Base-by-base conservation (phyloP, 805 yeast genomes). In the Yamadazyma philogaea region DNA sequence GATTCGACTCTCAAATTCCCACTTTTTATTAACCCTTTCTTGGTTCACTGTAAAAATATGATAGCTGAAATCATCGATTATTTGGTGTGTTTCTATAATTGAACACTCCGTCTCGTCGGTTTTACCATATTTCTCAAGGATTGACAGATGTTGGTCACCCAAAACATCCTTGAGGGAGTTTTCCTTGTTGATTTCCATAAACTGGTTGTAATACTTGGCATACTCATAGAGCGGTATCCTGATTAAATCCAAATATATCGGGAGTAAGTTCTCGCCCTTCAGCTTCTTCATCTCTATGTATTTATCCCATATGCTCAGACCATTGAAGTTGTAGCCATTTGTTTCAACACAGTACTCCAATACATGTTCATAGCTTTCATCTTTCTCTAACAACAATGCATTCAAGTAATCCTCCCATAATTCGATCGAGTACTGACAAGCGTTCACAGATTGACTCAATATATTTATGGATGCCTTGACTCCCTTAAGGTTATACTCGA, bases 231-330 rank as follows among this genome's bases (percentile, higher is more conserved):
- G 62, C 0, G 98, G 98, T 2, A 86, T 67, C 31, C 57, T 56
- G 30, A 79, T 60, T 35, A 81, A 61, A 44, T 66, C 64, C 21
- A 72, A 52, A 43, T 82, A 72, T 1, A 79, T 53, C 3, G 60
- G 58, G n/a, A 62, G 66, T 72, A 19, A 53, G 50, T 24, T 75
- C 65, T 6, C 46, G 44, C 4, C 36, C 60, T 19, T 64, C 21
- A 22, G 15, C 64, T 6, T 53, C 37, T 12, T 34, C n/a, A 28
- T 7, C 11, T 33, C 37, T 18, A 91, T 61, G 47, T 79, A 82
- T 41, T 75, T 70, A 58, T 89, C 95, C 98, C 97, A 91, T 37
- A 90, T 64, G 0, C 80, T 70, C 58, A 89, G 95, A 1, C 95
- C 74, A 47, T 82, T 66, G 61, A 87, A 93, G 45, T 89, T 86